Percentiles rank a stretch among this genome's conserved stretches.
Evolutionary conservation across 1,284 basidiomycete genomes (phyloP).

Genomic region (Sporisorium graminicola): DNA sequence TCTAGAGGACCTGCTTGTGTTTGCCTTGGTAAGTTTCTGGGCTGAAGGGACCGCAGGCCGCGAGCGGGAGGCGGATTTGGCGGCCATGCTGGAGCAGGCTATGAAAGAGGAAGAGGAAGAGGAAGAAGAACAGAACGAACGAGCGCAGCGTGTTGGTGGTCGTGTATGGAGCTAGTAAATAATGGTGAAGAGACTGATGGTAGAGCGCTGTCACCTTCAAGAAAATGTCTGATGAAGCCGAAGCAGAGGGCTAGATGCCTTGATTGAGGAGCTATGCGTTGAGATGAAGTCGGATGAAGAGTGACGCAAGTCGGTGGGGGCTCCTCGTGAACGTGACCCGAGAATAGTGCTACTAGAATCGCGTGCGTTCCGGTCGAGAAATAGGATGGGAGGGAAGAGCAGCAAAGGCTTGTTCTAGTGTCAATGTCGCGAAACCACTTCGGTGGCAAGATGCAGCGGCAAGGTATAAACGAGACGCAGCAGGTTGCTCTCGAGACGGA

Average conservation of each 20-base stretch:
- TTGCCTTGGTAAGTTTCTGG: conserved; percentile 11
- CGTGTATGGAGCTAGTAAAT: too few species aligned
- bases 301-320: conserved; percentile 7
- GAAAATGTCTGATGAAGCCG: background rate
- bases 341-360: background rate
- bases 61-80: conserved; percentile 27
- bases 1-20: conserved; percentile 10
- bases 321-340: background rate
- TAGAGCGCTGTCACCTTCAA: background rate
- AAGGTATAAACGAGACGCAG: too few species aligned
- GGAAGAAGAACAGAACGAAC: too few species aligned
- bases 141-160: too few species aligned
- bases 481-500: too few species aligned
- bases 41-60: conserved; percentile 7
- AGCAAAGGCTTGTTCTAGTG: background rate
- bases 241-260: background rate
- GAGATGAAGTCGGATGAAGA: conserved; percentile 9
- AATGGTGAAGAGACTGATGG: background rate
- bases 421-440: background rate
- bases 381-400: background rate
- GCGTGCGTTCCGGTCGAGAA: conserved; percentile 9
- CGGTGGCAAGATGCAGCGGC: too few species aligned
- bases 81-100: conserved; percentile 16
- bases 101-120: background rate
- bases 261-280: background rate